Evolutionary conservation across 805 yeast species (phyloP).

Genomic region (Candida railenensis): DNA sequence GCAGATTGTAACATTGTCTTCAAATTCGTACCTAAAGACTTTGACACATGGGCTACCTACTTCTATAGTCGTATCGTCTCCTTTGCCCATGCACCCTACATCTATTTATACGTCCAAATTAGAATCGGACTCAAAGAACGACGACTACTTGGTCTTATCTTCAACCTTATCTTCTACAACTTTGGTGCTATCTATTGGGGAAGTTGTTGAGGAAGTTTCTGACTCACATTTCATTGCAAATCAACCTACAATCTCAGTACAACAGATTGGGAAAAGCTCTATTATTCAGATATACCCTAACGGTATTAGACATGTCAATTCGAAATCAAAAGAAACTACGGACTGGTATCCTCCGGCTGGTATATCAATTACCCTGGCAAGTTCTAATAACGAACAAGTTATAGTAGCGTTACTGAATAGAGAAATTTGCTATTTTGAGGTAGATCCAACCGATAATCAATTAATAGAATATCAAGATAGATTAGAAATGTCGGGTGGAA

Average conservation of each 20-base stretch:
- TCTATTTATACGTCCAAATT: conserved; percentile 64
- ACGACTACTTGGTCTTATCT: conserved; percentile 65
- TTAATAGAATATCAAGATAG: conserved; percentile 70
- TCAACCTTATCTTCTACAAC: conserved; percentile 59
- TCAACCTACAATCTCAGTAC: conserved; percentile 64
- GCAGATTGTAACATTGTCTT: conserved; percentile 27
- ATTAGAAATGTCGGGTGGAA: conserved; percentile 49
- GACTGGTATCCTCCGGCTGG: conserved; percentile 89
- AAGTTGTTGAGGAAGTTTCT: conserved; percentile 70
- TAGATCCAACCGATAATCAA: conserved; percentile 55
- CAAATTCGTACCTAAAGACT: conserved; percentile 47
- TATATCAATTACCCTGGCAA: conserved; percentile 55
- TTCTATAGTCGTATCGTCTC: conserved; percentile 67
- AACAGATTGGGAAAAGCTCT: conserved; percentile 62
- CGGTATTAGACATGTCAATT: conserved; percentile 60
- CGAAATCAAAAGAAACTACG: conserved; percentile 25
- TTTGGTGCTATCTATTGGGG: conserved; percentile 73
- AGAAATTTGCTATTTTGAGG: conserved; percentile 81
- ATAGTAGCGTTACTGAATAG: conserved; percentile 69
- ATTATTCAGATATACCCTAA: conserved; percentile 70
- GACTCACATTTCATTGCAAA: conserved; percentile 59
- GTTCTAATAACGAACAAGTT: conserved; percentile 67
- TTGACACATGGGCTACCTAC: conserved; percentile 59
- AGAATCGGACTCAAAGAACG: conserved; percentile 43
- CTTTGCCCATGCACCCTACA: conserved; percentile 64